Evolutionary conservation across 257 asterid species (phyloP), one percentile per base, ranked within the genome.

Genomic region (Nicotiana tomentosiformis): DNA sequence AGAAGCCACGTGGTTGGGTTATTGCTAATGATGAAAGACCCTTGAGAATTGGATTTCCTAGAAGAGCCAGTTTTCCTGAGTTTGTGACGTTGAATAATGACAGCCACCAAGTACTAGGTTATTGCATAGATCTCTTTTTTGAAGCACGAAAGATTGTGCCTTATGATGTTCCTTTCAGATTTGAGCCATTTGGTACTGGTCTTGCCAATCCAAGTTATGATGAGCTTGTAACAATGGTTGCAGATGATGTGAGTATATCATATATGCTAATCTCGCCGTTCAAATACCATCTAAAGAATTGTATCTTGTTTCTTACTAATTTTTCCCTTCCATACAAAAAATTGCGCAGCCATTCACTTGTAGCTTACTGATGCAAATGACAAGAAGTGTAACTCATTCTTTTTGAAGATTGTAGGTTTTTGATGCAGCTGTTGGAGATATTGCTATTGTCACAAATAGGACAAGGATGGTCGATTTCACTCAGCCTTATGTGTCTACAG

Each of bases 1-100:
- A n/a, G 46, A 87, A 39, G 72, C 88, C 90, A 9, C 88, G 90
- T 81, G 90, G 90, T 14, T 87, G 88, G 86, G 85, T 77, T 32
- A 39, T 87, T 85, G 84, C 85, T 69, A 55, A 65, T 64, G 77
- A 78, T 55, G 88, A 70, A 56, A 85, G 70, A 51, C 87, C 88
- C 2, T 77, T 83, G 72, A 77, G 77, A 66, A 83, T 87, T 77
- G 90, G 87, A 57, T 77, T 85, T 30, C 90, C 90, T 11, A 83
- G 61, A 66, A 83, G 90, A 81, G 83, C 80, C 39, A 85, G 87
- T 79, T 87, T 85, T 81, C 57, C 66, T 35, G 90, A 87, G 29
- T 87, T 87, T 77, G 90, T 81, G 37, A 83, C 85, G 64, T 61
- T 43, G 53, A 66, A 82, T 8, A 66, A 82, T 11, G 51, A 26